These are phyloP conservation scores for Pelargonium cotyledonis DNA, from an alignment of 441 rosid genomes.

Conservation along the genomic window DNA sequence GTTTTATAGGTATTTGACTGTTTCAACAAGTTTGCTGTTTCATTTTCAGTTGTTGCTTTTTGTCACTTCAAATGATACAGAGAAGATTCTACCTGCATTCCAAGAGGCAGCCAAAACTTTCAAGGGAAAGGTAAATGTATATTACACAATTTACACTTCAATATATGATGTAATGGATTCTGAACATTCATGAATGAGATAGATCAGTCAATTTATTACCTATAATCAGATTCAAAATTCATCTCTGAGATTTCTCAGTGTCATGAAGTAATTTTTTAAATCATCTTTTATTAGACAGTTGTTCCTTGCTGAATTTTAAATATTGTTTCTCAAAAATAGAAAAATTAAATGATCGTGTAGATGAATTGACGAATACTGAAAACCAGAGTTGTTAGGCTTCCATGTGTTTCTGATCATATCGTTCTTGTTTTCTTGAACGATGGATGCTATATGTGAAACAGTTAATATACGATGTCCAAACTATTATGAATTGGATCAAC, in stretches of 20 bases:
- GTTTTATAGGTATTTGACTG: not conserved
- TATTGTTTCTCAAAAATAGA: not conserved
- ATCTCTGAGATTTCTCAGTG: not conserved
- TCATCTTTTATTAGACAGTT: not conserved
- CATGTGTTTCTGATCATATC: not conserved
- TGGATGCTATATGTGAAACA: not conserved
- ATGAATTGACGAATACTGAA: not conserved
- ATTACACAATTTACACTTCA: not conserved
- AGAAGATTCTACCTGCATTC: conserved; percentile 52
- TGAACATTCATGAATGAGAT: not conserved
- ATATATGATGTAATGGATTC: not conserved
- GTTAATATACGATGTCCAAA: not conserved
- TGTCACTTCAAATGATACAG: conserved; percentile 55
- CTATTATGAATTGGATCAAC: not conserved
- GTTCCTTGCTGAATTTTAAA: too few species aligned
- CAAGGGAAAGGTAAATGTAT: conserved; percentile 74
- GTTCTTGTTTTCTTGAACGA: not conserved
- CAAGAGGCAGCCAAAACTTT: conserved; percentile 78
- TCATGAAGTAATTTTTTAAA: not conserved
- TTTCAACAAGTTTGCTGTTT: conserved; percentile 18
- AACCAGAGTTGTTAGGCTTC: not conserved
- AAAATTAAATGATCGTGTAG: not conserved
- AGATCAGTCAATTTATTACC: not conserved
- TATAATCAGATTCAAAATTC: not conserved
- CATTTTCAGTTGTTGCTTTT: conserved; percentile 59